Conservation (phyloP, 345 rosid species). For the Citrus unshiu region DNA sequence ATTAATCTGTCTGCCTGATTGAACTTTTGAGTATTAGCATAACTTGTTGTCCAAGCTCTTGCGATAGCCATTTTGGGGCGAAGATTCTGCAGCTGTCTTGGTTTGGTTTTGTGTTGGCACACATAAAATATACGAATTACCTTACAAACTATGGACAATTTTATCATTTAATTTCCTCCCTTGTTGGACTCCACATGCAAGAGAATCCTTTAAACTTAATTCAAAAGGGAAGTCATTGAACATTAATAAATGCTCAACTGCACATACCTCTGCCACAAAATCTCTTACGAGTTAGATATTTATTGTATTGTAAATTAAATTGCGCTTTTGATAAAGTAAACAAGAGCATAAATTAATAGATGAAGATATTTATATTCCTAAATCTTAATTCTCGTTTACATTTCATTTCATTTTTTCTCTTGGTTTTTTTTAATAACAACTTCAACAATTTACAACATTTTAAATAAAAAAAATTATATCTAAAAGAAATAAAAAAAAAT, state of each 20-base stretch:
- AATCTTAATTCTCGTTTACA: background rate
- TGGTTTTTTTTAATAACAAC: too few relatives aligned
- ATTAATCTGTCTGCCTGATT: background rate
- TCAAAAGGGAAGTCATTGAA: background rate
- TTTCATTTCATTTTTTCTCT: background rate
- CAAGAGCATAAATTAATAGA: background rate
- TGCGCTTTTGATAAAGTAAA: background rate
- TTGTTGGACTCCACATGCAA: background rate
- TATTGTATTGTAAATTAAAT: background rate
- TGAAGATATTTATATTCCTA: background rate
- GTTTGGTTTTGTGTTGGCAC: background rate
- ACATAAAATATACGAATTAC: background rate
- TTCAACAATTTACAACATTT: background rate
- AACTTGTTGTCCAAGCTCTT: background rate
- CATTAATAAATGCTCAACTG: background rate
- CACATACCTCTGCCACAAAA: background rate
- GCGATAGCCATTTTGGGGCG: background rate
- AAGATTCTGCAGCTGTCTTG: conserved; percentile 1
- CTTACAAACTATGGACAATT: background rate
- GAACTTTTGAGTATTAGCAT: background rate
- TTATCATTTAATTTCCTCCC: background rate
- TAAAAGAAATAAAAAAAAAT: too few relatives aligned
- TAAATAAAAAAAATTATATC: too few relatives aligned
- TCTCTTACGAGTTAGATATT: background rate
- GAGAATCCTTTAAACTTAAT: background rate